These are phyloP conservation scores for Nidularia pulvinata DNA, from an alignment of 768 basidiomycete genomes.

Conservation along the genomic window DNA sequence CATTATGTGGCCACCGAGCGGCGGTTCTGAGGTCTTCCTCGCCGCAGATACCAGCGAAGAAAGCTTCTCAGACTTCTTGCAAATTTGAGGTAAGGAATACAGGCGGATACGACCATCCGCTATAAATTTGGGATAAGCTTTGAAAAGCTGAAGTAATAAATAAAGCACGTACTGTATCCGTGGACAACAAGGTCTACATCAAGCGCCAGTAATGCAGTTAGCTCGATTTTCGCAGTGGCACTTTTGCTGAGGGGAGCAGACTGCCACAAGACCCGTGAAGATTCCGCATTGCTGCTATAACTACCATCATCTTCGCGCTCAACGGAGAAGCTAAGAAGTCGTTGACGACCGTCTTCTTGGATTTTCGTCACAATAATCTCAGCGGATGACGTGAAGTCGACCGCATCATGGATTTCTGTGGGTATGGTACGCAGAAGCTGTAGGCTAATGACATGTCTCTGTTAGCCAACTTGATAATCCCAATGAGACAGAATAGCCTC, in stretches of 20 bases:
- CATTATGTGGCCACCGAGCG: slow-evolving; percentile 47
- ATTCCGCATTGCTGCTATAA: background rate
- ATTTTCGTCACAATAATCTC: slow-evolving; percentile 13
- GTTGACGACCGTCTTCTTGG: slow-evolving; percentile 9
- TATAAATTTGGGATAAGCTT: slow-evolving; percentile 11
- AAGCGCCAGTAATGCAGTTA: slow-evolving; percentile 47
- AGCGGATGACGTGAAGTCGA: slow-evolving; percentile 12
- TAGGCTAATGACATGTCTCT: slow-evolving; percentile 8
- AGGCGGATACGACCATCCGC: slow-evolving; percentile 54
- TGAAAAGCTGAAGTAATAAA: no score
- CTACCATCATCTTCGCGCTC: background rate
- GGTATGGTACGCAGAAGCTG: slow-evolving; percentile 12
- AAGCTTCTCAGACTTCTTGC: slow-evolving; percentile 14
- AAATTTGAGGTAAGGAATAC: slow-evolving; percentile 40
- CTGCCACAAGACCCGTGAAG: slow-evolving; percentile 22
- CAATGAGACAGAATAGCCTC: background rate
- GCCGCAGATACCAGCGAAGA: slow-evolving; percentile 17
- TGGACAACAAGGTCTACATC: slow-evolving; percentile 57
- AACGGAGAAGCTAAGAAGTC: slow-evolving; percentile 4
- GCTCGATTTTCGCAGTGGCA: slow-evolving; percentile 11
- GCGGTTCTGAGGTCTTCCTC: slow-evolving; percentile 37
- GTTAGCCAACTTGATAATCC: no score
- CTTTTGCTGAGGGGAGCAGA: slow-evolving; percentile 4
- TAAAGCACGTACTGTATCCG: slow-evolving; percentile 56
- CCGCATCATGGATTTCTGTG: slow-evolving; percentile 16